Evolutionary conservation across 179 eudicot species (phyloP).

Genomic region (Vitellaria paradoxa): DNA sequence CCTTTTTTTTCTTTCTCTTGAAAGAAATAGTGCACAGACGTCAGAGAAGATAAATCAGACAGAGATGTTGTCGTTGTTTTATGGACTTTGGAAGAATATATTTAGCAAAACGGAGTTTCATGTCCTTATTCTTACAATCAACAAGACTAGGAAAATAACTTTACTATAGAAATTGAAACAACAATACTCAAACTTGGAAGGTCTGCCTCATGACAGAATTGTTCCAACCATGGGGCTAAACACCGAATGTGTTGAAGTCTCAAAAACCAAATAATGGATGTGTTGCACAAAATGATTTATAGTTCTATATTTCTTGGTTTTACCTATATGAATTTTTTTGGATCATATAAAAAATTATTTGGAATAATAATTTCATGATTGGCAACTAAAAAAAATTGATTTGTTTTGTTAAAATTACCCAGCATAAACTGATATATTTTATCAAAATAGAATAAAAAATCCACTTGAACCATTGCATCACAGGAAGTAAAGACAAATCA

Average conservation of each 20-base stretch:
- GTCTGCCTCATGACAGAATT: too few relatives aligned
- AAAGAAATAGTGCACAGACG: conserved; percentile 24
- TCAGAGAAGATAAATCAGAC: conserved; percentile 16
- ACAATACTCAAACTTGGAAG: too few relatives aligned
- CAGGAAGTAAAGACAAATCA: too few relatives aligned
- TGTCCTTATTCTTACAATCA: conserved; percentile 94
- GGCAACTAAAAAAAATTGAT: too few relatives aligned
- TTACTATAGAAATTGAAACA: too few relatives aligned
- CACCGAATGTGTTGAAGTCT: too few relatives aligned
- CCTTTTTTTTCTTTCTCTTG: conserved; percentile 21
- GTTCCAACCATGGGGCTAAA: too few relatives aligned
- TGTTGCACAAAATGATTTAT: not conserved
- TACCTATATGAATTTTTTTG: not conserved
- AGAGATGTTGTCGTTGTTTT: conserved; percentile 86
- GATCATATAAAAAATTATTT: not conserved
- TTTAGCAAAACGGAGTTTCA: conserved; percentile 93
- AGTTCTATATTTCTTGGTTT: not conserved
- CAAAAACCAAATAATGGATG: too few relatives aligned
- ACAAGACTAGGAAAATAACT: conserved; percentile 95
- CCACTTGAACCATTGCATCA: too few relatives aligned
- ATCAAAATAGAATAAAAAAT: too few relatives aligned
- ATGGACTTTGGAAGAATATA: conserved; percentile 84
- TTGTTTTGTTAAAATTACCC: too few relatives aligned
- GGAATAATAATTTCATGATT: not conserved
- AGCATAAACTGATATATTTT: too few relatives aligned